Percentiles rank a stretch among this genome's conserved stretches.
These are phyloP conservation scores for Komagataea norvegica DNA, from an alignment of 1,139 yeast genomes.

Conservation along the genomic window DNA sequence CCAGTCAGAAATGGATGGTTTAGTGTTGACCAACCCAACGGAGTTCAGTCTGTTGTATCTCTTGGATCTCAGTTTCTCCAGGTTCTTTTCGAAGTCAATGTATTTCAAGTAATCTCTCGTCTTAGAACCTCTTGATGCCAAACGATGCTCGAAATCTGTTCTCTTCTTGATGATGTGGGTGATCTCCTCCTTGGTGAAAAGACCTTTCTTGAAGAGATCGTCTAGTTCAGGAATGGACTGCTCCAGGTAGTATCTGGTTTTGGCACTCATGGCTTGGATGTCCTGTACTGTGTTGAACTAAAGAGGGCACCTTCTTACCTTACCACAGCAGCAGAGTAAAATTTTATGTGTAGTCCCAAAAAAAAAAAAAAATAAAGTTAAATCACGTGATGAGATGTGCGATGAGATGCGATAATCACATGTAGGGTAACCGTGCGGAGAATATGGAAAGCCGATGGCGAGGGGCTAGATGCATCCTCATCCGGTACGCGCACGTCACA, in stretches of 20 bases:
- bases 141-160: constrained; percentile 92
- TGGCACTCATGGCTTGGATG: constrained; percentile 52
- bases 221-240: constrained; percentile 88
- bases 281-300: not conserved
- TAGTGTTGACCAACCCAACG: constrained; percentile 38
- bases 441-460: too few relatives aligned
- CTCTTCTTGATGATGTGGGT: constrained; percentile 85
- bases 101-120: constrained; percentile 76
- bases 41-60: constrained; percentile 60
- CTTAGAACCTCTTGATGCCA: constrained; percentile 78
- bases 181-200: constrained; percentile 77
- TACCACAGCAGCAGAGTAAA: too few relatives aligned
- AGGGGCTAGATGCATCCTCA: too few relatives aligned
- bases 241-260: constrained; percentile 72
- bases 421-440: too few relatives aligned
- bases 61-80: constrained; percentile 74
- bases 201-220: constrained; percentile 75
- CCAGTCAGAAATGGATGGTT: constrained; percentile 72
- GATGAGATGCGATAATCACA: too few relatives aligned
- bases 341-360: not conserved
- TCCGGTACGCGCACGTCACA: too few relatives aligned
- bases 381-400: too few relatives aligned
- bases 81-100: constrained; percentile 73
- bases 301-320: not conserved
- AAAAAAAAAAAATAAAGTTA: not conserved